Conservation (phyloP, 169 alveolate genomes). For the Babesia ovis region DNA sequence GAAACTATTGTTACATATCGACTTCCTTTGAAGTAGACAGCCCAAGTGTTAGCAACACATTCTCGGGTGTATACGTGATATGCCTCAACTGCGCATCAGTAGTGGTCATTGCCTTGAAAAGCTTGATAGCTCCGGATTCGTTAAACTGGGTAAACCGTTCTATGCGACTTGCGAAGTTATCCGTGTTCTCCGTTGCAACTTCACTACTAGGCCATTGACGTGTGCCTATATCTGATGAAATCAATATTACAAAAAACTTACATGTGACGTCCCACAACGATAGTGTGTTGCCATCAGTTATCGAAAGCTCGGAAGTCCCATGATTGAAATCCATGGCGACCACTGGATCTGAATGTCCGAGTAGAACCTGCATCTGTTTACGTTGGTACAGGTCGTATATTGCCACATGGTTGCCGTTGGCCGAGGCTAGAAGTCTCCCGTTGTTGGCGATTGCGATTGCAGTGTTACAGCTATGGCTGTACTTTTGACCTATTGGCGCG, state of each 20-base stretch:
- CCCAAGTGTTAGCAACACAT: slow-evolving; percentile 60
- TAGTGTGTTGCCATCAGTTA: slow-evolving; percentile 25
- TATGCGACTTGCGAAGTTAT: neutral
- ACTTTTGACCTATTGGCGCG: neutral
- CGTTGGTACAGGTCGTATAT: slow-evolving; percentile 47
- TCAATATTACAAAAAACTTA: neutral
- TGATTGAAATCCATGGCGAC: slow-evolving; percentile 47
- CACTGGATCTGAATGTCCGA: slow-evolving; percentile 39
- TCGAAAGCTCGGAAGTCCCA: slow-evolving; percentile 38
- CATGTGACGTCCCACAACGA: slow-evolving; percentile 62
- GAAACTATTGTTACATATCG: slow-evolving; percentile 9
- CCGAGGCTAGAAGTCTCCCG: slow-evolving; percentile 37
- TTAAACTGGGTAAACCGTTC: slow-evolving; percentile 15
- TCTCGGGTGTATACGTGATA: slow-evolving; percentile 60
- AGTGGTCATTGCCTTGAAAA: slow-evolving; percentile 30
- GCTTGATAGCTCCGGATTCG: slow-evolving; percentile 22
- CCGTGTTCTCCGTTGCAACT: neutral
- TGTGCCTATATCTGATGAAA: slow-evolving; percentile 3
- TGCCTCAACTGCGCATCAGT: slow-evolving; percentile 27
- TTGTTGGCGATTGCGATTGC: slow-evolving; percentile 31
- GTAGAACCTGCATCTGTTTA: slow-evolving; percentile 32
- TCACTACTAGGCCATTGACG: slow-evolving; percentile 2
- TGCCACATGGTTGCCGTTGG: slow-evolving; percentile 25
- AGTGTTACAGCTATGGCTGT: slow-evolving; percentile 1
- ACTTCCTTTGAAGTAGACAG: slow-evolving; percentile 32